Percentiles rank a stretch among this genome's conserved stretches.
Conservation (phyloP, 169 alveolate genomes). For the Plasmodium ovale region DNA sequence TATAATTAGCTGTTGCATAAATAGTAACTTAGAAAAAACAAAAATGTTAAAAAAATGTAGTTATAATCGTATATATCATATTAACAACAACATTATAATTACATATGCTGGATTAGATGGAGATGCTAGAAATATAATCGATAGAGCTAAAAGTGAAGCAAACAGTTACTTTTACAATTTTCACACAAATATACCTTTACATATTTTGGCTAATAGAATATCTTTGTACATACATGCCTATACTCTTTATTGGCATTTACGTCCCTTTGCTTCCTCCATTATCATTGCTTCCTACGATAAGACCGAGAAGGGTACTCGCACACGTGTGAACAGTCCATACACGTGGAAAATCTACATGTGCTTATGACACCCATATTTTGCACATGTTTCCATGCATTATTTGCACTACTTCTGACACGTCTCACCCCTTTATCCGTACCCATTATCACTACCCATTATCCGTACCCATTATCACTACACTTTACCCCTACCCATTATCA, state of each 20-base stretch:
- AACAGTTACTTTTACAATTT: constrained; percentile 87
- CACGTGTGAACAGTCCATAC: neutral
- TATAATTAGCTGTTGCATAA: constrained; percentile 85
- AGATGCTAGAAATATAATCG: constrained; percentile 93
- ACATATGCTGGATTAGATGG: constrained; percentile 94
- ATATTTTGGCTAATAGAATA: constrained; percentile 94
- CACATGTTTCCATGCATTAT: too few species aligned
- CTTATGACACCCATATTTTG: too few species aligned
- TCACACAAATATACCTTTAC: constrained; percentile 92
- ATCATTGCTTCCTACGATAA: constrained; percentile 90
- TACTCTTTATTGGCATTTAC: constrained; percentile 91
- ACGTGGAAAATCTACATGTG: too few species aligned
- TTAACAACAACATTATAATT: constrained; percentile 88
- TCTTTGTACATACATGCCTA: constrained; percentile 93
- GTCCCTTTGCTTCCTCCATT: constrained; percentile 96
- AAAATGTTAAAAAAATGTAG: constrained; percentile 78
- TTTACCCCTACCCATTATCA: neutral
- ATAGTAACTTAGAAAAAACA: constrained; percentile 58
- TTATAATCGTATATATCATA: constrained; percentile 90
- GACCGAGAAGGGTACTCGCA: constrained; percentile 78
- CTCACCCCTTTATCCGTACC: too few species aligned
- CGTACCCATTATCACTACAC: too few species aligned
- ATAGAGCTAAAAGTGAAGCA: constrained; percentile 93
- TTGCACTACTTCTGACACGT: too few species aligned
- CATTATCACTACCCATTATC: too few species aligned